A percentile compares a stretch with the other conserved stretches of the same genome.
Evolutionary conservation across 2,329 filamentous ascomycete genomes (phyloP).

Genomic region (Phialemonium atrogriseum): DNA sequence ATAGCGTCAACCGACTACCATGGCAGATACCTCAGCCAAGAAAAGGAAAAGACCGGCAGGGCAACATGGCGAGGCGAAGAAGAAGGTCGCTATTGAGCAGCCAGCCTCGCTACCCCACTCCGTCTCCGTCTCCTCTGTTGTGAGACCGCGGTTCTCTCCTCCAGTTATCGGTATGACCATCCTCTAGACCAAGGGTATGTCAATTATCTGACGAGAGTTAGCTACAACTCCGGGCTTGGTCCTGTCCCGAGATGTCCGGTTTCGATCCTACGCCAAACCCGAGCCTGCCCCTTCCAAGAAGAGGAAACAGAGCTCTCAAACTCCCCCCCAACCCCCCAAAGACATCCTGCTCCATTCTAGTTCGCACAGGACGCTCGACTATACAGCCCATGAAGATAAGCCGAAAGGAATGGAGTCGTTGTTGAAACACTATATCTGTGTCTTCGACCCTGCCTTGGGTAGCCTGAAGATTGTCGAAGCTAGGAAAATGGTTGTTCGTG

Average conservation of each 20-base stretch:
- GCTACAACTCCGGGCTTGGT: slow-evolving; percentile 33
- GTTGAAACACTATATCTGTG: slow-evolving; percentile 56
- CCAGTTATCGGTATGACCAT: slow-evolving; percentile 26
- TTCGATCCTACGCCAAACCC: slow-evolving; percentile 39
- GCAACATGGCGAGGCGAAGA: slow-evolving; percentile 28
- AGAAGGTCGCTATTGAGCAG: slow-evolving; percentile 41
- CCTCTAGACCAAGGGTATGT: slow-evolving; percentile 1
- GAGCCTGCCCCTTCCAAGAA: slow-evolving; percentile 27
- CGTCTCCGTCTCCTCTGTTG: slow-evolving; percentile 37
- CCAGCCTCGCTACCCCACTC: slow-evolving; percentile 22
- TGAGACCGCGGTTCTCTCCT: slow-evolving; percentile 36
- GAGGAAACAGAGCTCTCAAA: slow-evolving; percentile 11
- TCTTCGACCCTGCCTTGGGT: slow-evolving; percentile 53
- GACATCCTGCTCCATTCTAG: slow-evolving; percentile 52
- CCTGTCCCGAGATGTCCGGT: slow-evolving; percentile 28
- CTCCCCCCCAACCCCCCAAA: slow-evolving; percentile 19
- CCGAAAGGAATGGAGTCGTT: slow-evolving; percentile 29
- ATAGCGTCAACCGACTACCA: slow-evolving; percentile 12
- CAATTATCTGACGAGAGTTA: too few species aligned
- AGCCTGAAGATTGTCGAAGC: slow-evolving; percentile 53
- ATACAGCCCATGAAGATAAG: slow-evolving; percentile 48
- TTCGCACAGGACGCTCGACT: slow-evolving; percentile 49
- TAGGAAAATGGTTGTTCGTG: slow-evolving; percentile 55
- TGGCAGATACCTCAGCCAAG: slow-evolving; percentile 31
- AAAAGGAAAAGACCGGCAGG: slow-evolving; percentile 47